These are phyloP conservation scores for Adansonia madagascariensis DNA, from an alignment of 441 rosid genomes.

Conservation along the genomic window DNA sequence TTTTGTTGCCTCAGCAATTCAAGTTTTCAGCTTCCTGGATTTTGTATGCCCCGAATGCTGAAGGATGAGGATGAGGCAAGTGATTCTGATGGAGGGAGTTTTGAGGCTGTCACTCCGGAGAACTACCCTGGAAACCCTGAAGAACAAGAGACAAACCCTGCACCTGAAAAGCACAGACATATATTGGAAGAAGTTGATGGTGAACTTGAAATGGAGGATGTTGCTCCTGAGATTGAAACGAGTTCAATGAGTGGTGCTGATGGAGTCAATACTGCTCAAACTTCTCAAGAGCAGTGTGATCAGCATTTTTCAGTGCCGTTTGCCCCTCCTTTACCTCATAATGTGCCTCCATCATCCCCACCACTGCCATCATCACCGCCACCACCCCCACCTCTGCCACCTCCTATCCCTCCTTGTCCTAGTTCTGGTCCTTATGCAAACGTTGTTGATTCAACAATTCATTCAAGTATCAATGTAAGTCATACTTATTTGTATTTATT, in stretches of 20 bases:
- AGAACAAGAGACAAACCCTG: slow-evolving; percentile 45
- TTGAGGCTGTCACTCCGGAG: slow-evolving; percentile 99
- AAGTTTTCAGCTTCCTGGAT: slow-evolving; percentile 96
- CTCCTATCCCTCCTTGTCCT: slow-evolving; percentile 42
- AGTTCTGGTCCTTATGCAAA: slow-evolving; percentile 49
- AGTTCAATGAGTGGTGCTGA: slow-evolving; percentile 31
- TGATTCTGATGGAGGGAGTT: slow-evolving; percentile 91
- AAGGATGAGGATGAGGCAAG: slow-evolving; percentile 81
- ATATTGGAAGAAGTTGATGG: slow-evolving; percentile 96
- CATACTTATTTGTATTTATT: slow-evolving; percentile 19
- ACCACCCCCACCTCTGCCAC: slow-evolving; percentile 42
- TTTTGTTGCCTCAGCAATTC: slow-evolving; percentile 78
- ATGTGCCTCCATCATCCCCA: slow-evolving; percentile 57
- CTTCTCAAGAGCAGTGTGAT: slow-evolving; percentile 42
- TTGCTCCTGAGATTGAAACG: slow-evolving; percentile 83
- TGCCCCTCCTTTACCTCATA: slow-evolving; percentile 58
- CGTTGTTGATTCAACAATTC: slow-evolving; percentile 42
- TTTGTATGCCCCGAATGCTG: slow-evolving; percentile 93
- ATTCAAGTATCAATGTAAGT: slow-evolving; percentile 47
- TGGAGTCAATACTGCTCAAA: slow-evolving; percentile 37
- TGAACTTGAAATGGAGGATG: slow-evolving; percentile 99
- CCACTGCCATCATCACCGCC: slow-evolving; percentile 60
- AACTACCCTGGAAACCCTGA: slow-evolving; percentile 58
- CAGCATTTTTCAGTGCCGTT: slow-evolving; percentile 41
- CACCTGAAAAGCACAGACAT: slow-evolving; percentile 68